phyloP scores from a whole-genome alignment of 345 rosid species.

The Barbarea vulgaris region DNA sequence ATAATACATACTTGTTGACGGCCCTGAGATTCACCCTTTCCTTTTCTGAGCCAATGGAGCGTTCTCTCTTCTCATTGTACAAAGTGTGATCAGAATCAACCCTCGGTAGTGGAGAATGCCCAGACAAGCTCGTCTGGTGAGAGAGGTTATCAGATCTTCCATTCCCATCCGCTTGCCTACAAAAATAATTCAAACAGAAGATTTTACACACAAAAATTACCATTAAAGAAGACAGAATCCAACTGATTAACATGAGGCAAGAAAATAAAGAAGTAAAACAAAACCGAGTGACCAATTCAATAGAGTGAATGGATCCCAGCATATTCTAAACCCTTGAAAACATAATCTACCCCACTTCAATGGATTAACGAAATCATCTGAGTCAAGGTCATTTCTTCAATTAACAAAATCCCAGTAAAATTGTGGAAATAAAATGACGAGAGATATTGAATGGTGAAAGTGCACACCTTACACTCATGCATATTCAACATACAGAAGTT shows the following conservation, averaged over 20 bases:
- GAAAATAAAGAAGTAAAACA: conserved; percentile 25
- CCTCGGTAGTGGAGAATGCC: conserved; percentile 60
- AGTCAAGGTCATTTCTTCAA: conserved; percentile 1
- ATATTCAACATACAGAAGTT: conserved; percentile 21
- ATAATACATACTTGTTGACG: conserved; percentile 65
- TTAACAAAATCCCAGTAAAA: conserved; percentile 12
- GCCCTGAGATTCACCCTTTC: conserved; percentile 77
- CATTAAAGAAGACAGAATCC: conserved; percentile 7
- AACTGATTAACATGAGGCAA: conserved; percentile 1
- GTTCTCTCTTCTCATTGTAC: conserved; percentile 76
- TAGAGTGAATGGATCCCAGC: conserved; percentile 26
- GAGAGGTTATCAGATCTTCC: conserved; percentile 71
- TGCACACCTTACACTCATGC: conserved; percentile 10
- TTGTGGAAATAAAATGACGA: neutral
- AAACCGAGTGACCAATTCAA: conserved; percentile 2
- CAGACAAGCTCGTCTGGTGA: conserved; percentile 60
- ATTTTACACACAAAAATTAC: conserved; percentile 17
- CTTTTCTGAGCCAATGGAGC: conserved; percentile 68
- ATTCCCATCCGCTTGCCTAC: conserved; percentile 66
- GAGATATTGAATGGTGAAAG: neutral
- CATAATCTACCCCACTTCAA: conserved; percentile 25
- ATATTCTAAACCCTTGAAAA: conserved; percentile 26
- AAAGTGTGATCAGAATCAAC: conserved; percentile 52
- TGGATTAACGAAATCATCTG: neutral
- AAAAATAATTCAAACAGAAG: conserved; percentile 38